These are phyloP conservation scores for Dictyostelium brefeldianum DNA, from an alignment of 78 protist genomes.

Conservation along the genomic window DNA sequence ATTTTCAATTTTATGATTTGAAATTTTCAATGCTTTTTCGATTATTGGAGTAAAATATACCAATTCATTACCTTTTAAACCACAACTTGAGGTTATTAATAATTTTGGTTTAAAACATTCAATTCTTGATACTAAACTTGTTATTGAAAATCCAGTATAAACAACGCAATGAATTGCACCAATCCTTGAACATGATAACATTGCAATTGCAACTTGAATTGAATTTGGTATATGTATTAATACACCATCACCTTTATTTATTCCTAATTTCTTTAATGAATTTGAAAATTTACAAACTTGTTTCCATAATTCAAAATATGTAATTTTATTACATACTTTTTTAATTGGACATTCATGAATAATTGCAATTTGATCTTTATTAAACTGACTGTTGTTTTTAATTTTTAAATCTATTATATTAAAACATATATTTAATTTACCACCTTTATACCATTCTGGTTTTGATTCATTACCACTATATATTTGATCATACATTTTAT, in stretches of 20 bases:
- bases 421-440: constrained; percentile 83
- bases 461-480: constrained; percentile 24
- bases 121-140: neutral
- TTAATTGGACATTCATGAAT: neutral
- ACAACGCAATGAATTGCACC: constrained; percentile 94
- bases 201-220: constrained; percentile 50
- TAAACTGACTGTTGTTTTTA: neutral
- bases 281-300: constrained; percentile 77
- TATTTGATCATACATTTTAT: constrained; percentile 40
- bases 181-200: constrained; percentile 95
- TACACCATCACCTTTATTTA: constrained; percentile 91
- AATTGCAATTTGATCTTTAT: neutral
- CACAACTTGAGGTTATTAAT: constrained; percentile 62
- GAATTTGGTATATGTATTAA: constrained; percentile 92
- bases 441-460: constrained; percentile 87
- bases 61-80: constrained; percentile 2
- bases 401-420: constrained; percentile 80
- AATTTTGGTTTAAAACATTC: constrained; percentile 83
- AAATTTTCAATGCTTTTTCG: constrained; percentile 24
- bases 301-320: constrained; percentile 17
- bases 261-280: constrained; percentile 73
- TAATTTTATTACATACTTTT: neutral
- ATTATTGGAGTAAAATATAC: constrained; percentile 1
- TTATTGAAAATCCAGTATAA: constrained; percentile 20
- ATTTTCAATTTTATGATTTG: neutral